A percentile compares a stretch with the other conserved stretches of the same genome.
Conservation (phyloP, 1,139 yeast genomes). For the Pichia sp. region DNA sequence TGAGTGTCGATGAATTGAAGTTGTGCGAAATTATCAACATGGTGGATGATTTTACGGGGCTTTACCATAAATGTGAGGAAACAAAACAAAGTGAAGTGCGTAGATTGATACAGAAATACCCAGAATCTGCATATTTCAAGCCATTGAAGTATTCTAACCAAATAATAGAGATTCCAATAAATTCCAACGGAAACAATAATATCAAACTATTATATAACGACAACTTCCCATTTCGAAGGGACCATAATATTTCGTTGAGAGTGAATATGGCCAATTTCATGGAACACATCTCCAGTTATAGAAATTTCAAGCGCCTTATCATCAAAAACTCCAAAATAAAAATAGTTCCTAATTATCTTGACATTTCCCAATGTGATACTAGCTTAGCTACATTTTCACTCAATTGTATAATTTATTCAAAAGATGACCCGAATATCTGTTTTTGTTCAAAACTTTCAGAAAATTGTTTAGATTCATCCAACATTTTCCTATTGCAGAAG, state of each 20-base stretch:
- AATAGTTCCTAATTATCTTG: too few relatives aligned
- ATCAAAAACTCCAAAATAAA: constrained; percentile 7
- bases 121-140: background rate
- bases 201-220: constrained; percentile 1
- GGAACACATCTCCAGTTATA: constrained; percentile 5
- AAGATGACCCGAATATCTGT: background rate
- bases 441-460: background rate
- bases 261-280: constrained; percentile 6
- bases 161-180: constrained; percentile 12
- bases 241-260: constrained; percentile 12
- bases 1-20: background rate
- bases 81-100: background rate
- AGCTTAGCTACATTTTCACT: too few relatives aligned
- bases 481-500: background rate
- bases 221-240: constrained; percentile 14
- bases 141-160: constrained; percentile 12
- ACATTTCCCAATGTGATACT: too few relatives aligned
- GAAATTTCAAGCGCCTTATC: constrained; percentile 10
- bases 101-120: background rate
- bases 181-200: background rate
- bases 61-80: background rate
- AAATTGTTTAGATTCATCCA: background rate
- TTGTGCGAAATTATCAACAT: background rate
- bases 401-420: too few relatives aligned
- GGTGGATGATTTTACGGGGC: background rate